Base-by-base conservation (phyloP, 1,284 basidiomycete genomes). In the Sphaerobolus stellatus region DNA sequence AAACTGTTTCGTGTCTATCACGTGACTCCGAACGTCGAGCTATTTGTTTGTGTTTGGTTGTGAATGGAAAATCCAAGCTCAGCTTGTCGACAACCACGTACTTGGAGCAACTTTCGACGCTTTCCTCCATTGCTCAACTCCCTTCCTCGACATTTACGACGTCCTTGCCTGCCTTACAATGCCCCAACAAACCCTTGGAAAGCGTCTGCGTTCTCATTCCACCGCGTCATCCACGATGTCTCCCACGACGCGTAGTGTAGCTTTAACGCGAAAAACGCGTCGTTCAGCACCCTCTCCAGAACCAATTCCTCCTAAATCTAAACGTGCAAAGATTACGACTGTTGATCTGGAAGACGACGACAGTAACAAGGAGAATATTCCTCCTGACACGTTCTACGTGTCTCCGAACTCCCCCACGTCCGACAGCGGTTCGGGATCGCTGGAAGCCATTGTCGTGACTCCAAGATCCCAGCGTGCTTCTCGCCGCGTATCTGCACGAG, bases 361-460 rank as follows among this genome's bases (percentile, higher is more conserved):
- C 28, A 54, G 75, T 27, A 89, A 89, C 68, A 89, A 89, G 73
- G 86, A 89, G 66, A 89, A 89, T 61, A 76, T 88, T 20, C 82
- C 86, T n/a, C 86, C 86, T 22, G 31, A 45, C 28, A 14, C 38
- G 18, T 14, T 22, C 27, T 48, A 24, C 20, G 20, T 41, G 27
- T 24, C 36, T 43, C 16, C 25, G 33, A 41, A n/a, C n/a, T 27
- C 27, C 50, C 24, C 13, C 27, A 22, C 14, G 27, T 6, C 45
- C n/a, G n/a, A n/a, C n/a, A n/a, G n/a, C n/a, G n/a, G n/a, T n/a
- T n/a, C n/a, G n/a, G 25, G 7, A 13, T 22, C 41, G 41, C 41
- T 11, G 11, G 20, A 43, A 18, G 65, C 36, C 73, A 76, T 44
- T 60, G 61, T 29, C 58, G 71, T 49, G 70, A 75, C 50, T 53